Evolutionary conservation across 2,329 filamentous ascomycete species (phyloP).

Genomic region (Calonectria ilicicola): DNA sequence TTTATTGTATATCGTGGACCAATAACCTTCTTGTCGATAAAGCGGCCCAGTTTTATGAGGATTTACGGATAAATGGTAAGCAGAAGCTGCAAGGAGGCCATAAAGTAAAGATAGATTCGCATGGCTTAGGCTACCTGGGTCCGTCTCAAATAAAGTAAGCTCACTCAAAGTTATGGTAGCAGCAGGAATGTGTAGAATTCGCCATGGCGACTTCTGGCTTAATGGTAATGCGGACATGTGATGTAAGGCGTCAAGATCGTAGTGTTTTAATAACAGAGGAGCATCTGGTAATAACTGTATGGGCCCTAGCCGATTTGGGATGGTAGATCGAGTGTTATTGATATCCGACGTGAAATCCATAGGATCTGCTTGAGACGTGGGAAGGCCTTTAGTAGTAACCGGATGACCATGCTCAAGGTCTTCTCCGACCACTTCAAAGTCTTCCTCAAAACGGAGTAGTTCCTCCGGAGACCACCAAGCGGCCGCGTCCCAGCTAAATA

Average conservation of each 20-base stretch:
- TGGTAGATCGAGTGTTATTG: neutral
- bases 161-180: neutral
- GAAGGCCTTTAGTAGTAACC: neutral
- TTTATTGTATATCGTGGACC: neutral
- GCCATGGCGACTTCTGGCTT: neutral
- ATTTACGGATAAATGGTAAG: neutral
- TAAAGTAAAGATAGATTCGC: neutral
- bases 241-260: neutral
- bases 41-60: neutral
- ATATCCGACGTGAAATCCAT: neutral
- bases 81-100: neutral
- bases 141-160: neutral
- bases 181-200: neutral
- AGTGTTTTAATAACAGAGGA: neutral
- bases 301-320: neutral
- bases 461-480: neutral
- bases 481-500: neutral
- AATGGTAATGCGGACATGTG: neutral
- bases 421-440: neutral
- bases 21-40: neutral
- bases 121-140: neutral
- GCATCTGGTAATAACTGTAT: neutral
- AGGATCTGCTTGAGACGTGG: neutral
- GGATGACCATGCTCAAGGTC: neutral
- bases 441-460: too few relatives aligned